Conservation (phyloP, 2,329 filamentous ascomycete genomes). For the Scedosporium minutisporum region DNA sequence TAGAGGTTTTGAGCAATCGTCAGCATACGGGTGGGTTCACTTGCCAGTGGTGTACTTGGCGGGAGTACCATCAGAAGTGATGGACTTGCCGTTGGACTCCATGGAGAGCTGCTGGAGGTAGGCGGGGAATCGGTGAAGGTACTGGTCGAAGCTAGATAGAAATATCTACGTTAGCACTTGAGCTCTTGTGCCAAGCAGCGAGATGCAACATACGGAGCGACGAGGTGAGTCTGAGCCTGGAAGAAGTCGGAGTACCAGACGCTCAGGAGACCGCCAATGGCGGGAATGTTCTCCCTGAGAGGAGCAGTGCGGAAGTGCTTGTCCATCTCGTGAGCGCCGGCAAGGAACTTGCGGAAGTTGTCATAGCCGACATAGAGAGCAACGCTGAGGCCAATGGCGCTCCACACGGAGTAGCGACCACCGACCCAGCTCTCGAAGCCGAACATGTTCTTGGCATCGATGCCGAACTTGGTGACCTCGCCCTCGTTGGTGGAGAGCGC, state of each 20-base stretch:
- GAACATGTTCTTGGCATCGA: constrained; percentile 99
- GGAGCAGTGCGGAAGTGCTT: constrained; percentile 92
- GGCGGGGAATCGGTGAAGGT: constrained; percentile 96
- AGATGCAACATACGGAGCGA: constrained; percentile 64
- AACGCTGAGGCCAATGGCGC: constrained; percentile 91
- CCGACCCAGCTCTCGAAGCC: constrained; percentile 98
- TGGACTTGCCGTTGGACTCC: constrained; percentile 98
- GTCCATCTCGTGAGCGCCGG: constrained; percentile 94
- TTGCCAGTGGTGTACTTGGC: constrained; percentile 90
- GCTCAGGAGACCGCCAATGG: constrained; percentile 82
- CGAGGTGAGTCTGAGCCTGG: constrained; percentile 92
- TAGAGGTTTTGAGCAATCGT: not conserved
- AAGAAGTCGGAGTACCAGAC: constrained; percentile 99
- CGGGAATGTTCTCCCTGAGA: constrained; percentile 88
- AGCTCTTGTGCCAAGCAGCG: not conserved
- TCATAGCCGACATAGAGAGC: constrained; percentile 92
- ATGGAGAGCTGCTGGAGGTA: constrained; percentile 99
- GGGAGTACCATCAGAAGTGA: constrained; percentile 77
- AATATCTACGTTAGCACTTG: constrained; percentile 2
- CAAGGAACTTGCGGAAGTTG: constrained; percentile 94
- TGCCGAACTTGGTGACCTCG: constrained; percentile 97
- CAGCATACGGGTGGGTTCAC: constrained; percentile 7
- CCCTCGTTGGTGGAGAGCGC: constrained; percentile 91
- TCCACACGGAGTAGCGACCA: constrained; percentile 97
- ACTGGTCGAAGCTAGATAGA: constrained; percentile 75